Evolutionary conservation across 2,329 filamentous ascomycete species (phyloP).

Genomic region (Xylariaceae sp.): DNA sequence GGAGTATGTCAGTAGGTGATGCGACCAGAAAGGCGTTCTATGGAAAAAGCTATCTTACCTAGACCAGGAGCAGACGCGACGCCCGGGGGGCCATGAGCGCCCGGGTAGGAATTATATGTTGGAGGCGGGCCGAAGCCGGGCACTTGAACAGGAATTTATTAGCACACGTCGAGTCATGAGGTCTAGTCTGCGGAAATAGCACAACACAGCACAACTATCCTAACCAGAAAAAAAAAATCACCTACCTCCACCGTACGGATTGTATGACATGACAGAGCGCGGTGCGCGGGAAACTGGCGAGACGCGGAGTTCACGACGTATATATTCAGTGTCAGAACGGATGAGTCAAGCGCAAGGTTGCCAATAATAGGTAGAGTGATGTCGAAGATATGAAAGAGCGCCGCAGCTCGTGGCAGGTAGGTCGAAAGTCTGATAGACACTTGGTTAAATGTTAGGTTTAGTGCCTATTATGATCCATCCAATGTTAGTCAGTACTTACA

Average conservation of each 20-base stretch:
- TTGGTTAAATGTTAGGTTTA: too few relatives aligned
- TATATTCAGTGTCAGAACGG: neutral
- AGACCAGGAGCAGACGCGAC: slow-evolving; percentile 81
- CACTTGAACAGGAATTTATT: slow-evolving; percentile 36
- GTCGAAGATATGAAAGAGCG: too few relatives aligned
- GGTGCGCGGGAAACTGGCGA: neutral
- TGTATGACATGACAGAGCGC: slow-evolving; percentile 56
- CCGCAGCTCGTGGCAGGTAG: too few relatives aligned
- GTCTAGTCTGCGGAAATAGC: too few relatives aligned
- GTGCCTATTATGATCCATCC: too few relatives aligned
- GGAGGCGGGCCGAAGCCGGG: slow-evolving; percentile 75
- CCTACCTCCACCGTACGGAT: slow-evolving; percentile 55
- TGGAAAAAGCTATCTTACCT: slow-evolving; percentile 57
- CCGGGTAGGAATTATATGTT: slow-evolving; percentile 71
- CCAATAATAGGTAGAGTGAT: too few relatives aligned
- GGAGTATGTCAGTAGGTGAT: slow-evolving; percentile 23
- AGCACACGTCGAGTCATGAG: too few relatives aligned
- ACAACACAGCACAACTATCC: neutral
- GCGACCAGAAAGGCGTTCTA: slow-evolving; percentile 15
- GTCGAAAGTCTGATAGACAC: too few relatives aligned
- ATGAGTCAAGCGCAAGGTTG: too few relatives aligned
- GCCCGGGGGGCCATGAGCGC: slow-evolving; percentile 60
- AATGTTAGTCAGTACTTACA: too few relatives aligned
- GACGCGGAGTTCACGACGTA: neutral
- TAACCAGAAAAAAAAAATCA: neutral